Evolutionary conservation across 345 rosid species (phyloP).

Genomic region (Sisymbrium altissimum): DNA sequence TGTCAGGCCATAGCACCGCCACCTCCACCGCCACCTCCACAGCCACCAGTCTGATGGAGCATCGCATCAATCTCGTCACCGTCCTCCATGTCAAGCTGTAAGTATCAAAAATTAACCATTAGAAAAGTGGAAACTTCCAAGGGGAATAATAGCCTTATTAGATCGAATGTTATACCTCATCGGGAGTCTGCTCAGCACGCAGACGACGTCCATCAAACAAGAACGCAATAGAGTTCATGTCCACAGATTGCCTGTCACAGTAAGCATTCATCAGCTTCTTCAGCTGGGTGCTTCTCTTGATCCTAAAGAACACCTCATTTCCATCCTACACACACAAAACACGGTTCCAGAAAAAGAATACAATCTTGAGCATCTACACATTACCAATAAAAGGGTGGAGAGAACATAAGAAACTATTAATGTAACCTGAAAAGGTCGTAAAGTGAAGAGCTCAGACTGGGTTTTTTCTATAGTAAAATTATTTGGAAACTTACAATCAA

Average conservation of each 20-base stretch:
- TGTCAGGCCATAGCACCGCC: not conserved
- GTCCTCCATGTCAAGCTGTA: conserved; percentile 82
- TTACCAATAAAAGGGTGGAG: not conserved
- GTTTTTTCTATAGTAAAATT: not conserved
- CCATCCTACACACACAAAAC: conserved; percentile 55
- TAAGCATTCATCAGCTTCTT: conserved; percentile 92
- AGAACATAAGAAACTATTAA: not conserved
- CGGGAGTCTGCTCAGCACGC: conserved; percentile 79
- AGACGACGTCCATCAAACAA: conserved; percentile 89
- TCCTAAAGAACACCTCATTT: conserved; percentile 78
- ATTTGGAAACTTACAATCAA: not conserved
- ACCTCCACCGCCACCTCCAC: conserved; percentile 16
- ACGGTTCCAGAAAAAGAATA: not conserved
- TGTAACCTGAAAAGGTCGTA: not conserved
- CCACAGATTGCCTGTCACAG: conserved; percentile 79
- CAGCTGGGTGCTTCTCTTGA: conserved; percentile 80
- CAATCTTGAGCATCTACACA: conserved; percentile 11
- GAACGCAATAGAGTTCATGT: conserved; percentile 73
- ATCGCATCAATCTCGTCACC: conserved; percentile 91
- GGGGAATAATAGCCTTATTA: not conserved
- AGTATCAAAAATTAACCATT: not conserved
- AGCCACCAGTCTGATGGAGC: conserved; percentile 79
- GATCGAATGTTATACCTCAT: conserved; percentile 48
- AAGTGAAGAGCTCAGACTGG: no score
- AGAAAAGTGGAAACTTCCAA: not conserved